Base-by-base conservation (phyloP, 2,329 filamentous ascomycete genomes). In the Arthrobotrys musiformis region DNA sequence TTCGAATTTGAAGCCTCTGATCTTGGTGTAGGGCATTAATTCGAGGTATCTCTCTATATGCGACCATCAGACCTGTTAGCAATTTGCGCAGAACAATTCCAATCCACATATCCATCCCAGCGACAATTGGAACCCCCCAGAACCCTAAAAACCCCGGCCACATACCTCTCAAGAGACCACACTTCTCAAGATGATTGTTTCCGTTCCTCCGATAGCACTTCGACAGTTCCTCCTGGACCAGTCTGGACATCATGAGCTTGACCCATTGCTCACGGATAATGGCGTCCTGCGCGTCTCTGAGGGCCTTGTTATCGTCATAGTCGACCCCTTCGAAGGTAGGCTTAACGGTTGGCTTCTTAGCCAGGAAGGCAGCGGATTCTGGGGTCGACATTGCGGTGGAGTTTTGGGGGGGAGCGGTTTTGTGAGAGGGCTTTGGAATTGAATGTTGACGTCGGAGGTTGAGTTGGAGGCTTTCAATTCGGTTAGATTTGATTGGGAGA, bases 181-280 rank as follows among this genome's bases (percentile, higher is more conserved):
- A 95, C 86, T 94, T 95, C 87, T 94, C 92, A 83, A 95, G 85
- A 84, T 95, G 92, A 84, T 95, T 95, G 80, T 94, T 91, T 70
- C 92, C 93, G 85, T 95, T 91, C 80, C 89, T 87, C 84, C 90
- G 89, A 85, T 95, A 95, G 86, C 92, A 95, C 86, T 93, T 94
- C 84, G 90, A 88, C 86, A 95, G 86, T 86, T 95, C 92, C 83
- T 94, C 91, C 79, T 91, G 87, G 68, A 95, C 91, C 79, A 95
- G 85, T 78, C 92, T 88, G 72, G 91, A 91, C 92, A 94, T 95
- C 92, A 95, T 95, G 83, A 91, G 90, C 83, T 89, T 90, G 76
- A 95, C 92, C 93, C 93, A 95, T 86, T 95, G 92, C 86, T 95
- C 92, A 79, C 92, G 88, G 81, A 95, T 89, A 70, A 95, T 88